Conservation (phyloP, 495 filamentous ascomycete genomes). For the Viridothelium virens region DNA sequence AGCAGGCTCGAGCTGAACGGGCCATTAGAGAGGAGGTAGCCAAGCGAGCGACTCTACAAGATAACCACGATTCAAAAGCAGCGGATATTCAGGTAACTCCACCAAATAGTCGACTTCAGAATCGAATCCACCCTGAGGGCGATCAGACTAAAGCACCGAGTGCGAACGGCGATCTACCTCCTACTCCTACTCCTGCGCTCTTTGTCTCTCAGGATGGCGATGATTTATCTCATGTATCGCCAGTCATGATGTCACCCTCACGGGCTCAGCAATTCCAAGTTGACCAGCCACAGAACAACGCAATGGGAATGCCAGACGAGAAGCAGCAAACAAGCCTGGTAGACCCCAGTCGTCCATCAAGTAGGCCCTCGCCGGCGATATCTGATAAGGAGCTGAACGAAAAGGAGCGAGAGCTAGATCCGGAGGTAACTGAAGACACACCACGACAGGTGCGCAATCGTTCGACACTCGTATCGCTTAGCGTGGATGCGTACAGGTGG, state of each 20-base stretch:
- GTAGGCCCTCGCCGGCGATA: slow-evolving; percentile 1
- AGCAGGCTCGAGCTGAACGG: slow-evolving; percentile 38
- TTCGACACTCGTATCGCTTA: slow-evolving; percentile 44
- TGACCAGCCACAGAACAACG: neutral
- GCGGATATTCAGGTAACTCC: neutral
- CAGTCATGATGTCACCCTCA: neutral
- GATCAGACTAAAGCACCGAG: neutral
- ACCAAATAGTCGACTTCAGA: slow-evolving; percentile 7
- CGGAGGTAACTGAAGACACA: slow-evolving; percentile 18
- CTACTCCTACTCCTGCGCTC: neutral
- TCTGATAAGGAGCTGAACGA: slow-evolving; percentile 14
- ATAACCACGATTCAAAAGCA: slow-evolving; percentile 7
- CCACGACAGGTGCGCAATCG: slow-evolving; percentile 14
- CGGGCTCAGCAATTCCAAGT: neutral
- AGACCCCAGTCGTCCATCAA: slow-evolving; percentile 9
- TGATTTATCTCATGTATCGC: neutral
- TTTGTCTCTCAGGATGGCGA: neutral
- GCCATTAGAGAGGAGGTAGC: slow-evolving; percentile 23
- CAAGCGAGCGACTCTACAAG: slow-evolving; percentile 10
- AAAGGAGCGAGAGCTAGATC: neutral
- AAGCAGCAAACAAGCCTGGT: slow-evolving; percentile 12
- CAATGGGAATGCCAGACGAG: slow-evolving; percentile 22
- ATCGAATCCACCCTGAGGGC: slow-evolving; percentile 5
- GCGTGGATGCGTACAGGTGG: slow-evolving; percentile 43
- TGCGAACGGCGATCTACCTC: neutral